Evolutionary conservation across 257 asterid species (phyloP).

Genomic region (Misopates orontium): DNA sequence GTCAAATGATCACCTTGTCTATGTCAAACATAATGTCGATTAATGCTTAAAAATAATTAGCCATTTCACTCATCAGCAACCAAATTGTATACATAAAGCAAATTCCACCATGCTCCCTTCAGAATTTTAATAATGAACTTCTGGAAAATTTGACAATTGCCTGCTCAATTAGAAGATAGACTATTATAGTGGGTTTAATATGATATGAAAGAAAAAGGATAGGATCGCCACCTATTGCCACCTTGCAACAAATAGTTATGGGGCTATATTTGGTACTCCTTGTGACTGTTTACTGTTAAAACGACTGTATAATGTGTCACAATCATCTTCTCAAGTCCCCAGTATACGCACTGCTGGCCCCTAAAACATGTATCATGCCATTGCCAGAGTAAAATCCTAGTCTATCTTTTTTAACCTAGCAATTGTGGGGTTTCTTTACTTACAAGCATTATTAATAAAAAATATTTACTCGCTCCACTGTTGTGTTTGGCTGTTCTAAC

Average conservation of each 20-base stretch:
- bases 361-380: constrained; percentile 7
- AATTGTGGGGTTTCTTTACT: neutral
- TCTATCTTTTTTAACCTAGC: constrained; percentile 18
- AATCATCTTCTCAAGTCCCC: constrained; percentile 25
- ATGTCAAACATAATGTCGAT: constrained; percentile 10
- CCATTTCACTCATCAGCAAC: constrained; percentile 16
- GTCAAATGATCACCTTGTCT: constrained; percentile 10
- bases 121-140: constrained; percentile 15
- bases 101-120: constrained; percentile 1
- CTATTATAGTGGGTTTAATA: no score
- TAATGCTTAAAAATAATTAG: neutral
- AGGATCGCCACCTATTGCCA: no score
- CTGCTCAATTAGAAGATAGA: constrained; percentile 12
- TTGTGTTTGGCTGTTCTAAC: constrained; percentile 1
- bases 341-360: constrained; percentile 22
- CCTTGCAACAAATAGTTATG: no score
- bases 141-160: neutral
- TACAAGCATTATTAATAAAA: neutral
- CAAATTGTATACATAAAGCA: constrained; percentile 5
- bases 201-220: no score
- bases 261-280: neutral
- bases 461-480: no score
- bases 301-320: neutral
- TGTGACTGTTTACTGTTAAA: neutral
- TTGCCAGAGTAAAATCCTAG: neutral